Base-by-base conservation (phyloP, 495 filamentous ascomycete genomes). In the Copromyces sp. region DNA sequence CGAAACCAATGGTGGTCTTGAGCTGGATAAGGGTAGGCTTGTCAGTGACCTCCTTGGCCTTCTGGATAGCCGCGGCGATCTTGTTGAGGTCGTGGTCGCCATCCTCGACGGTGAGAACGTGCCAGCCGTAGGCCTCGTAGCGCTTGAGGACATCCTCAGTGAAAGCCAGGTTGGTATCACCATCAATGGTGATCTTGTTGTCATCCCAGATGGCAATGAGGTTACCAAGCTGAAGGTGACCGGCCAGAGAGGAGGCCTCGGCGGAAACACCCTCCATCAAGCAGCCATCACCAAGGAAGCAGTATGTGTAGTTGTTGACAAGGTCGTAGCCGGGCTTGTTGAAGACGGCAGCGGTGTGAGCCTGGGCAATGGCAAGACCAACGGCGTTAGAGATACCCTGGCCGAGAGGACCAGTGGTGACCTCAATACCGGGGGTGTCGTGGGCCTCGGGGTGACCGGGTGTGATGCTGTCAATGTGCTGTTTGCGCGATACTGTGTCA, bases 51-150 rank as follows among this genome's bases (percentile, higher is more conserved):
- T 90, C 86, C 87, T 95, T 89, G 79, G 89, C 90, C 84, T 91
- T 87, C 83, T 90, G 87, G 81, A 99, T 92, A 76, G 95, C 96
- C 72, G 87, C 90, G 85, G 95, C 94, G 69, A 99, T 98, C 77
- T 81, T 90, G 76, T 90, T 90, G 72, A 97, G 89, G 83, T 99
- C 93, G 82, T 91, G 82, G 86, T 99, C 93, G 83, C 95, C 95
- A 75, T 98, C 89, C 80, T 91, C 86, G 80, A 99, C 94, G 82
- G 88, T 87, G 81, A 92, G 86, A 61, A 87, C 88, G 83, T 99
- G 95, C 96, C 96, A 99, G 85, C 95, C 95, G 82, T 99, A 99
- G 68, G 96, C 82, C 86, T 98, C 93, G 83, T 98, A 98, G 76
- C 95, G 90, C 90, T 95, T 94, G 79, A 90, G 80, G 74, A 99